These are phyloP conservation scores for Plasmodium blacklocki DNA, from an alignment of 169 alveolate genomes.

Conservation along the genomic window DNA sequence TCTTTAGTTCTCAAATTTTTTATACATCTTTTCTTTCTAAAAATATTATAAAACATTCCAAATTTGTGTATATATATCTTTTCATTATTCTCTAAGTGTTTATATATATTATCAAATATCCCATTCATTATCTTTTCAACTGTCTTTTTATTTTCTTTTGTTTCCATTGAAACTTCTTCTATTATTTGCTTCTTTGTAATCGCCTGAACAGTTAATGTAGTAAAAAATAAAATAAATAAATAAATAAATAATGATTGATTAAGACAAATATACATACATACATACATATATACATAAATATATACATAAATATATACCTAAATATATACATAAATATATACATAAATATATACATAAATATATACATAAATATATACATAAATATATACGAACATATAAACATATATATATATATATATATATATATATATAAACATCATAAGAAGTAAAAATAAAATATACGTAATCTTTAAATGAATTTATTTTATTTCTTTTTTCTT, in stretches of 20 bases:
- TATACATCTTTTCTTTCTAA: conserved; percentile 65
- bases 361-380: neutral
- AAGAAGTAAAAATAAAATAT: neutral
- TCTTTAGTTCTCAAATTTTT: conserved; percentile 69
- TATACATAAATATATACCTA: neutral
- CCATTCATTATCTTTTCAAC: conserved; percentile 74
- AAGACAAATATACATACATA: conserved; percentile 3
- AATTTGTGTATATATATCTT: conserved; percentile 64
- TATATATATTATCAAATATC: conserved; percentile 67
- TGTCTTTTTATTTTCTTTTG: conserved; percentile 68
- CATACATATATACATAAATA: neutral
- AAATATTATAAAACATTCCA: conserved; percentile 70
- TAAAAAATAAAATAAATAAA: neutral
- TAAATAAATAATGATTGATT: neutral
- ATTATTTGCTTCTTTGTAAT: conserved; percentile 66
- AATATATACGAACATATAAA: too few species aligned
- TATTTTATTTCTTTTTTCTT: neutral
- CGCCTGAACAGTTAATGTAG: conserved; percentile 15
- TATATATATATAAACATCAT: neutral
- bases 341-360: neutral
- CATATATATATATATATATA: neutral
- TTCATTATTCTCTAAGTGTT: conserved; percentile 71
- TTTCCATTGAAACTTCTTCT: conserved; percentile 76
- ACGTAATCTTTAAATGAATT: neutral
- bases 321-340: neutral